Conservation (phyloP, 78 protist genomes). For the Cyanophora paradoxa region DNA sequence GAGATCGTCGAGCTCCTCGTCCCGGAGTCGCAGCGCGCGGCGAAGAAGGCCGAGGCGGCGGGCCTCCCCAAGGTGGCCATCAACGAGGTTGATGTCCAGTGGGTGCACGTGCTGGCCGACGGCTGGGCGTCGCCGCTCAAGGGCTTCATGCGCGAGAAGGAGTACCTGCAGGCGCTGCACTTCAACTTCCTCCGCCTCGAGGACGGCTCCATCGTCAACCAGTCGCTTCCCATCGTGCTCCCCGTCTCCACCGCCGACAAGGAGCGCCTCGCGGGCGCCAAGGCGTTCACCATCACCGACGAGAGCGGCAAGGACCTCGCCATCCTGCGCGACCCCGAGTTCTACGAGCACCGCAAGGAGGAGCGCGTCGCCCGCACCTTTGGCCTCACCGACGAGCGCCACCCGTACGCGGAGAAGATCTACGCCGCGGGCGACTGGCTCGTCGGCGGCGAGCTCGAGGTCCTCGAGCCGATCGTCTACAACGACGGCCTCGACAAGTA, state of each 20-base stretch:
- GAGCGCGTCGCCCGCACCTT: slow-evolving; percentile 13
- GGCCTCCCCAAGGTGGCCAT: slow-evolving; percentile 14
- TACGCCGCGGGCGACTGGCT: background rate
- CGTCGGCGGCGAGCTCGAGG: slow-evolving; percentile 28
- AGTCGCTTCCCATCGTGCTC: slow-evolving; percentile 21
- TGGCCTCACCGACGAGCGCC: slow-evolving; percentile 3
- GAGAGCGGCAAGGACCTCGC: slow-evolving; percentile 14
- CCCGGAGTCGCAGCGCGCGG: too few relatives aligned
- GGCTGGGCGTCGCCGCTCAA: slow-evolving; percentile 48
- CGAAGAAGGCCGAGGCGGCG: background rate
- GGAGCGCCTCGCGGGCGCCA: background rate
- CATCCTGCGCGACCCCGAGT: slow-evolving; percentile 19
- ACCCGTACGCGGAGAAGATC: slow-evolving; percentile 10
- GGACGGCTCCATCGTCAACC: background rate
- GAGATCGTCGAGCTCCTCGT: too few relatives aligned
- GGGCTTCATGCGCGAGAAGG: slow-evolving; percentile 42
- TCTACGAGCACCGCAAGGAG: slow-evolving; percentile 13
- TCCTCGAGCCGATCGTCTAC: slow-evolving; percentile 22
- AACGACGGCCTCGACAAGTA: slow-evolving; percentile 39
- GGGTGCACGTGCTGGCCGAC: slow-evolving; percentile 27
- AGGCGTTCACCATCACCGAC: background rate
- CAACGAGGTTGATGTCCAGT: slow-evolving; percentile 30
- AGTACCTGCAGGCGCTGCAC: slow-evolving; percentile 36
- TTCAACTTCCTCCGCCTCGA: slow-evolving; percentile 25
- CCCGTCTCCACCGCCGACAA: slow-evolving; percentile 10